These are phyloP conservation scores for Terana coerulea DNA, from an alignment of 768 basidiomycete species.

Conservation along the genomic window DNA sequence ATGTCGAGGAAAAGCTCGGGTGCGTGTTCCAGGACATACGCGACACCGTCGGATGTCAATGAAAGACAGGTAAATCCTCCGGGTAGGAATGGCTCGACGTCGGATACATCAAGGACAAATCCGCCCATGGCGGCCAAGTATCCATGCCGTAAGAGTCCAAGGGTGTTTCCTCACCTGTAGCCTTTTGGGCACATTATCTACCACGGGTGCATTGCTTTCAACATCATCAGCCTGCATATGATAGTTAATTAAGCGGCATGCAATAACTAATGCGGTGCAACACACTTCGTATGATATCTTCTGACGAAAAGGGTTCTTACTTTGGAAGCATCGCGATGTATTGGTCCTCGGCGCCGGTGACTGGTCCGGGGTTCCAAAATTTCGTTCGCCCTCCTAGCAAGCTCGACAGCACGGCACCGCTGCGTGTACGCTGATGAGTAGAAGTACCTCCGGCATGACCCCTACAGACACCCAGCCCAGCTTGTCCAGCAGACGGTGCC, in stretches of 20 bases:
- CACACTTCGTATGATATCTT: not conserved
- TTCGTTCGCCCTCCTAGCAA: not conserved
- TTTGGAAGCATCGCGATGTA: not conserved
- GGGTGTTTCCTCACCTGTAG: not conserved
- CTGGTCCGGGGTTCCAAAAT: not conserved
- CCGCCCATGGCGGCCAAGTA: constrained; percentile 28
- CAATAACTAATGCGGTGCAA: not conserved
- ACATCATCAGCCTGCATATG: too few species aligned
- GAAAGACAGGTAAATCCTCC: not conserved
- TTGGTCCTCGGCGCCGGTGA: not conserved
- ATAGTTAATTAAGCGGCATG: not conserved
- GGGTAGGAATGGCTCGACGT: too few species aligned
- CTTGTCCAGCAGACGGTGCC: too few species aligned
- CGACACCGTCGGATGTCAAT: constrained; percentile 7
- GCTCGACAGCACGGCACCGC: not conserved
- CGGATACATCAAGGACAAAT: constrained; percentile 16
- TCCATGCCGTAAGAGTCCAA: constrained; percentile 23
- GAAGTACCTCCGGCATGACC: too few species aligned
- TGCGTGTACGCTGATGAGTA: too few species aligned
- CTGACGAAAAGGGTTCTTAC: not conserved
- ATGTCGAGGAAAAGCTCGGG: constrained; percentile 11
- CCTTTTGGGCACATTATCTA: too few species aligned
- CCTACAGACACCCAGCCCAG: too few species aligned
- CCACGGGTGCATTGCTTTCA: not conserved
- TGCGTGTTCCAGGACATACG: constrained; percentile 9